A percentile compares a stretch with the other conserved stretches of the same genome.
These are phyloP conservation scores for Fremontodendron californicum DNA, from an alignment of 345 rosid species.

Conservation along the genomic window DNA sequence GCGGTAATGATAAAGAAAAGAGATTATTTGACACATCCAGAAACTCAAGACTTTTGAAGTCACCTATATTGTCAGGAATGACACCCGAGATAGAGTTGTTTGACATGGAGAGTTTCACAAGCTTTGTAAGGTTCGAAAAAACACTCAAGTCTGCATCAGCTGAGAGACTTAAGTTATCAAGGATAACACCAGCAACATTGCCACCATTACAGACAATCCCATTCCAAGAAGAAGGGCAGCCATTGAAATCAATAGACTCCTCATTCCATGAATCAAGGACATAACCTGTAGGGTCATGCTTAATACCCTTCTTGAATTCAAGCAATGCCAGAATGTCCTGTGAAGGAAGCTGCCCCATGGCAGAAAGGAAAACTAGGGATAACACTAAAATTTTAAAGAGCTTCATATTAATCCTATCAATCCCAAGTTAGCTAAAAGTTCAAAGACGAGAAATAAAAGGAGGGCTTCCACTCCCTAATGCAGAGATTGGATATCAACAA, in stretches of 20 bases:
- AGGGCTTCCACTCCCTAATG: slow-evolving; percentile 11
- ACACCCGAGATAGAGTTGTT: slow-evolving; percentile 79
- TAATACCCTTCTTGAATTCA: slow-evolving; percentile 90
- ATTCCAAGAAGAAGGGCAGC: slow-evolving; percentile 98
- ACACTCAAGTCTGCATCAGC: slow-evolving; percentile 79
- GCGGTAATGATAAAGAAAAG: slow-evolving; percentile 57
- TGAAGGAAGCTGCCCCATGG: slow-evolving; percentile 91
- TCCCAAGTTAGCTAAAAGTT: slow-evolving; percentile 11
- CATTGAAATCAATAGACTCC: slow-evolving; percentile 89
- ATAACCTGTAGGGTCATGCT: slow-evolving; percentile 96
- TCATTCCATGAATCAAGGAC: slow-evolving; percentile 93
- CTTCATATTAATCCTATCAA: slow-evolving; percentile 41
- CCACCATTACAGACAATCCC: slow-evolving; percentile 89
- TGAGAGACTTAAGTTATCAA: slow-evolving; percentile 70
- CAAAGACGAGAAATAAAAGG: slow-evolving; percentile 14
- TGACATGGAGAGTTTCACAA: slow-evolving; percentile 81
- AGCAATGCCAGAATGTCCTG: slow-evolving; percentile 93
- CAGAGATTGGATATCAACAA: slow-evolving; percentile 15
- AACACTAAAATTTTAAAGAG: slow-evolving; percentile 43
- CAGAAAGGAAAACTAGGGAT: slow-evolving; percentile 40
- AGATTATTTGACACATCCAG: slow-evolving; percentile 76
- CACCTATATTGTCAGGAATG: slow-evolving; percentile 60
- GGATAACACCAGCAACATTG: slow-evolving; percentile 84
- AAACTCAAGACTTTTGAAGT: slow-evolving; percentile 67
- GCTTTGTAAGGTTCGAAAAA: slow-evolving; percentile 79